Evolutionary conservation across 2,329 filamentous ascomycete genomes (phyloP).

Genomic region (Paraphoma chrysanthemicola): DNA sequence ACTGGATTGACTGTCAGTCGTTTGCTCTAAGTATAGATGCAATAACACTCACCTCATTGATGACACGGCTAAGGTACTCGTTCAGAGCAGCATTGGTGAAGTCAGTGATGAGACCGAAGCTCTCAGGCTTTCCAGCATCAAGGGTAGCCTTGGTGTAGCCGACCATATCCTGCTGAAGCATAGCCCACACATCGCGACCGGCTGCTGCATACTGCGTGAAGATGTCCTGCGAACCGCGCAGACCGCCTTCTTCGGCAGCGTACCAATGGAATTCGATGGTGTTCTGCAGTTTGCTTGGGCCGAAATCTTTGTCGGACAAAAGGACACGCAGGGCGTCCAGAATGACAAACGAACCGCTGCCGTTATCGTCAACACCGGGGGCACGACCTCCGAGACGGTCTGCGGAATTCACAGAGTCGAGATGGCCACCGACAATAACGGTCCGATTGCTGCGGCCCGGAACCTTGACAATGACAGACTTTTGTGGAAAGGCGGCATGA

Average conservation of each 20-base stretch:
- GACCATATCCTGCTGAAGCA: conserved; percentile 95
- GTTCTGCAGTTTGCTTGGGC: conserved; percentile 75
- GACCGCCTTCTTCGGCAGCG: conserved; percentile 83
- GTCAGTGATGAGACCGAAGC: conserved; percentile 89
- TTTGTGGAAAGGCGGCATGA: conserved; percentile 80
- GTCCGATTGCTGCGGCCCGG: conserved; percentile 83
- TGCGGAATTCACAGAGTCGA: conserved; percentile 10
- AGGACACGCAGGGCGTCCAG: conserved; percentile 86
- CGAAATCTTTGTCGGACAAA: conserved; percentile 71
- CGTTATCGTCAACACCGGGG: conserved; percentile 71
- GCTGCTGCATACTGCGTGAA: conserved; percentile 79
- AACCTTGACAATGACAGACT: conserved; percentile 85
- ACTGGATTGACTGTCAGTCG: conserved; percentile 52
- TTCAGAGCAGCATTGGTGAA: conserved; percentile 83
- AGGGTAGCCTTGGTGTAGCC: conserved; percentile 83
- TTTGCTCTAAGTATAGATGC: not conserved
- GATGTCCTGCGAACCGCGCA: conserved; percentile 86
- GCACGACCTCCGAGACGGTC: conserved; percentile 52
- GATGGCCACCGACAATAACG: conserved; percentile 84
- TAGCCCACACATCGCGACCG: conserved; percentile 81
- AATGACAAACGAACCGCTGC: conserved; percentile 89
- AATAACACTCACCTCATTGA: conserved; percentile 57
- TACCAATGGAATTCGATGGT: conserved; percentile 98
- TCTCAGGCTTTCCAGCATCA: conserved; percentile 80
- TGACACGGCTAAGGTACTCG: conserved; percentile 84